Base-by-base conservation (phyloP, 1,284 basidiomycete species). In the Leccinum ponderosum region DNA sequence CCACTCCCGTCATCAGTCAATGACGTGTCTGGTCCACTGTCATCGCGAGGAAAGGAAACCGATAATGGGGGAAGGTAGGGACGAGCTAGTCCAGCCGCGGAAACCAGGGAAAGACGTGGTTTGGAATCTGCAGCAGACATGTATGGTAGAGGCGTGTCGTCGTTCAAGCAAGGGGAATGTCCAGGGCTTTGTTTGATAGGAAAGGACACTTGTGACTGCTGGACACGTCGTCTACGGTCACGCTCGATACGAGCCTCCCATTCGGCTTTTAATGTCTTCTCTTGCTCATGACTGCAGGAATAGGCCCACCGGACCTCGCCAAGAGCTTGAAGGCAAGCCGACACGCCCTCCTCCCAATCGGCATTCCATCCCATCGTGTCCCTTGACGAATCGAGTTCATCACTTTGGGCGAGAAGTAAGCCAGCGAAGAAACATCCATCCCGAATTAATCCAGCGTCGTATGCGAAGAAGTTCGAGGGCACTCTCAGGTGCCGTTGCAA, bases 391-490 rank as follows among this genome's bases (percentile, higher is more conserved):
- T 68, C 66, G 44, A 75, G 62, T 4, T 78, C 75, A 6, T 85
- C 81, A 6, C 79, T 69, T 59, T 76, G 79, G 1, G 88, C 89
- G 12, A 91, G 81, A 22, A 93, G 75, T 65, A 87, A 83, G 2
- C 86, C 93, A 2, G 91, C 90, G 68, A 89, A 93, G 78, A 89
- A 95, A 67, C 85, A 86, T 11, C 89, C 89, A 66, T 93, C 91
- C 22, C 91, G 84, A 48, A 93, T 87, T 4, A 94, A 80, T 22
- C 89, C 88, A 1, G 91, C 85, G 69, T 95, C 94, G 80, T 89
- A 94, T 65, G 83, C 83, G 71, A 95, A 94, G 66, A 95, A 84
- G 31, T 75, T 74, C 1, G 68, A 75, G 1, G 75, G 59, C 27
- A 75, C 71, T 67, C 72, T 78, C 17, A 89, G 74, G 68, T 89